Evolutionary conservation across 2,329 filamentous ascomycete species (phyloP).

Genomic region (Basipetospora chlamydospora): DNA sequence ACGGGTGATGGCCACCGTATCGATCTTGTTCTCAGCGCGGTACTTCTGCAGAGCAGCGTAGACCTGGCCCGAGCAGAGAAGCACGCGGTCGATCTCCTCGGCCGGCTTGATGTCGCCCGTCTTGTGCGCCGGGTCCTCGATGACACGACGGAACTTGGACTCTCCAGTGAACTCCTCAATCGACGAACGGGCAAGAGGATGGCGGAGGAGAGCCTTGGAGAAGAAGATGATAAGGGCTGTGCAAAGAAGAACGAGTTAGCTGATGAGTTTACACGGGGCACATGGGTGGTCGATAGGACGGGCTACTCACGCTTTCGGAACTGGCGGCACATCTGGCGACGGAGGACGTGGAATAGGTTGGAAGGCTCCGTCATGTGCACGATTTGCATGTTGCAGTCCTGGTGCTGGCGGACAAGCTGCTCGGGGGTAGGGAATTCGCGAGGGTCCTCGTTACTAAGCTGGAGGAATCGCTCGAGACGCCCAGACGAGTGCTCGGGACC

Average conservation of each 20-base stretch:
- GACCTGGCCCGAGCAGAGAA: slow-evolving; percentile 90
- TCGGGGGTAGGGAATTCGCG: slow-evolving; percentile 78
- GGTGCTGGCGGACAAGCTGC: slow-evolving; percentile 91
- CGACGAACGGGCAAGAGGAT: slow-evolving; percentile 77
- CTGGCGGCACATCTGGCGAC: slow-evolving; percentile 95
- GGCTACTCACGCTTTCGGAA: slow-evolving; percentile 85
- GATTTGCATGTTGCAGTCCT: slow-evolving; percentile 99
- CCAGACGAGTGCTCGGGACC: slow-evolving; percentile 97
- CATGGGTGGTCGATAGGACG: no score
- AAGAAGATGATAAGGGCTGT: slow-evolving; percentile 92
- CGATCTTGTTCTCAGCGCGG: slow-evolving; percentile 72
- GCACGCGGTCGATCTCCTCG: slow-evolving; percentile 83
- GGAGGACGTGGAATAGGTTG: slow-evolving; percentile 91
- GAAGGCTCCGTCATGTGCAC: slow-evolving; percentile 92
- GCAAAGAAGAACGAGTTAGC: slow-evolving; percentile 2
- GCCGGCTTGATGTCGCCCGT: slow-evolving; percentile 58
- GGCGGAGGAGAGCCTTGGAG: slow-evolving; percentile 89
- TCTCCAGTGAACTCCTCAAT: slow-evolving; percentile 86
- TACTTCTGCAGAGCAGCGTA: slow-evolving; percentile 84
- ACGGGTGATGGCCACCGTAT: slow-evolving; percentile 85
- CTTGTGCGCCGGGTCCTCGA: slow-evolving; percentile 76
- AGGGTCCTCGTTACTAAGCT: slow-evolving; percentile 94
- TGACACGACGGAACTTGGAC: slow-evolving; percentile 93
- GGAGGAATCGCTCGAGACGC: slow-evolving; percentile 91
- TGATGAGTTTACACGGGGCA: no score